Conservation (phyloP, 176 grass and related monocot genomes). For the Triticum urartu region DNA sequence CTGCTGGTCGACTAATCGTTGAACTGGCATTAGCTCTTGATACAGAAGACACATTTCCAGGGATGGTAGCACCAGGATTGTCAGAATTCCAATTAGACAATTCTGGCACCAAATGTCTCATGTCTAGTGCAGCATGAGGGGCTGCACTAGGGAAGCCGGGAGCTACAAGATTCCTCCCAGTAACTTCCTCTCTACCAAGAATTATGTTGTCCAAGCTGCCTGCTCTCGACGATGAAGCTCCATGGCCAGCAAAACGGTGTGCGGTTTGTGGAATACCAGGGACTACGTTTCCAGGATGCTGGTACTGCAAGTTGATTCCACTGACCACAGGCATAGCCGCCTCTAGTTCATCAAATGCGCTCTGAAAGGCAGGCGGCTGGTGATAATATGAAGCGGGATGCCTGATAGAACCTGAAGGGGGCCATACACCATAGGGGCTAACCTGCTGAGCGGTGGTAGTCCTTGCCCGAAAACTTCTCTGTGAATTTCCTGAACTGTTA, state of each 20-base stretch:
- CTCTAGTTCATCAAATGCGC: conserved; percentile 48
- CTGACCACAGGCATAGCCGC: conserved; percentile 41
- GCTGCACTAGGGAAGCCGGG: conserved; percentile 38
- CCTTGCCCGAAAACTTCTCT: conserved; percentile 65
- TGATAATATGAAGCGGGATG: conserved; percentile 40
- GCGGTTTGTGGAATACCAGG: conserved; percentile 42
- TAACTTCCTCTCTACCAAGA: conserved; percentile 37
- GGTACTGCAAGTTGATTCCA: conserved; percentile 44
- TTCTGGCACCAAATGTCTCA: conserved; percentile 50
- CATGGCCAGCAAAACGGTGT: conserved; percentile 46
- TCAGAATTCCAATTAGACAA: conserved; percentile 46
- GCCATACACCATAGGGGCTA: conserved; percentile 40
- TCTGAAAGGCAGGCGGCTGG: conserved; percentile 37
- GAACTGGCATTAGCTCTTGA: conserved; percentile 43
- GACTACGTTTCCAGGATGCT: conserved; percentile 43
- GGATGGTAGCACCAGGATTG: conserved; percentile 32
- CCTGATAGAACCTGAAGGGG: conserved; percentile 43
- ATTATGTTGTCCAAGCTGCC: conserved; percentile 40
- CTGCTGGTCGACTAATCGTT: conserved; percentile 40
- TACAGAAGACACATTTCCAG: conserved; percentile 41
- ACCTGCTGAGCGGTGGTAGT: conserved; percentile 39
- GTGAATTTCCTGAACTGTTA: conserved; percentile 32
- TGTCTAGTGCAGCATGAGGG: conserved; percentile 25
- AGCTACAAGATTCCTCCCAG: conserved; percentile 32
- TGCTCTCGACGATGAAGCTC: conserved; percentile 47